Evolutionary conservation across 768 basidiomycete genomes (phyloP).

Genomic region (Symmetrospora coprosmae): DNA sequence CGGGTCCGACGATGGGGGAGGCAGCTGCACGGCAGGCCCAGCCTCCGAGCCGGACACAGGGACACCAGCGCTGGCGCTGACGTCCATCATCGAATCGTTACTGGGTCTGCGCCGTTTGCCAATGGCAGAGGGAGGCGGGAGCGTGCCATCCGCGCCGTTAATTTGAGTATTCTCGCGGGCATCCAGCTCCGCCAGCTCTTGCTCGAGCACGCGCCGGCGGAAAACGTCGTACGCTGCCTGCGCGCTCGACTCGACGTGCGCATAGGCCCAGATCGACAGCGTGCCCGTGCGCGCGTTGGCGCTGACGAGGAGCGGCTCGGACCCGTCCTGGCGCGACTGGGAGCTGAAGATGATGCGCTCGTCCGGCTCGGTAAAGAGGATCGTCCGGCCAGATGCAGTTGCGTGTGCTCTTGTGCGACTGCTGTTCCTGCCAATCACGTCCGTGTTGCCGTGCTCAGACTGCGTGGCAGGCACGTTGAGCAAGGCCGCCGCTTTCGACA

Average conservation of each 20-base stretch:
- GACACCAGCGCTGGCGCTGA: background rate
- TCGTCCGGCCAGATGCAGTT: background rate
- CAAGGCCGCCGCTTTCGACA: background rate
- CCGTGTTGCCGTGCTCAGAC: background rate
- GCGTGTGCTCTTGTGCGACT: background rate
- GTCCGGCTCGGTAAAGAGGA: background rate
- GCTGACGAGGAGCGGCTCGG: slow-evolving; percentile 16
- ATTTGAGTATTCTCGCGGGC: background rate
- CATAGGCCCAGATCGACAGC: slow-evolving; percentile 23
- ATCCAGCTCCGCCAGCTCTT: background rate
- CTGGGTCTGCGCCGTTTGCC: slow-evolving; percentile 1
- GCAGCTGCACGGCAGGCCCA: too few species aligned
- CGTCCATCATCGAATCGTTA: background rate
- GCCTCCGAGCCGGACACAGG: too few species aligned
- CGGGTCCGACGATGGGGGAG: background rate
- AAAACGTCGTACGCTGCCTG: background rate
- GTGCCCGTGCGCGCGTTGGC: background rate
- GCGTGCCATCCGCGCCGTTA: background rate
- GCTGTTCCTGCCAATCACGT: too few species aligned
- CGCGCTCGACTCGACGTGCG: background rate
- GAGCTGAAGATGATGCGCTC: background rate
- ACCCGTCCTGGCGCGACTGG: background rate
- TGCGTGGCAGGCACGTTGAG: background rate
- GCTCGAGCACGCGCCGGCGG: background rate
- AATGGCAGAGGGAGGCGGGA: background rate